These are phyloP conservation scores for Rhizopogon rudus DNA, from an alignment of 768 basidiomycete genomes.

Conservation along the genomic window DNA sequence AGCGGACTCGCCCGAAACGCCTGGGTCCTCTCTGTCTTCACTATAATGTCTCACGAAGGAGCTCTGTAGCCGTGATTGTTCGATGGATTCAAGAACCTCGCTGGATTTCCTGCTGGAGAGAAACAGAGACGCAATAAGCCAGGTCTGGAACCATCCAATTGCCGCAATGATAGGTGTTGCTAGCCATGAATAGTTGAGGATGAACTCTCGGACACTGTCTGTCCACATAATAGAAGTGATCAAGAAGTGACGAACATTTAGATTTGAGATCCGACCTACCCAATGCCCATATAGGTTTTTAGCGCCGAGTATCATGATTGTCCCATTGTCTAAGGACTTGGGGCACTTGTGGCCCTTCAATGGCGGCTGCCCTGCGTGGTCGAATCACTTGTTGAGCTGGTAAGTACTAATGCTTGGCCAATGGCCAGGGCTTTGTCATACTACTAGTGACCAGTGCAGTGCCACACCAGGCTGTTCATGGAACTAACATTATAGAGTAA, in stretches of 20 bases:
- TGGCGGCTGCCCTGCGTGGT: too few species aligned
- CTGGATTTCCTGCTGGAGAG: neutral
- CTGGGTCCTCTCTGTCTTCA: neutral
- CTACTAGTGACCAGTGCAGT: too few species aligned
- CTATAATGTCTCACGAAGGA: neutral
- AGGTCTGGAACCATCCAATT: neutral
- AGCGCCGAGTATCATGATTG: neutral
- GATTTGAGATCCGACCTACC: neutral
- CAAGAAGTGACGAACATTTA: neutral
- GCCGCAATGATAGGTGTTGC: constrained; percentile 1
- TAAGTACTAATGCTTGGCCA: too few species aligned
- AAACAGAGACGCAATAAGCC: neutral
- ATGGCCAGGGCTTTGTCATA: too few species aligned
- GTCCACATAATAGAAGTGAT: neutral
- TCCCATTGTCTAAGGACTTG: too few species aligned
- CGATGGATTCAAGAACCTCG: neutral
- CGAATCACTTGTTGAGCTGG: too few species aligned
- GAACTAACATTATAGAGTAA: too few species aligned
- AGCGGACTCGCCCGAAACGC: neutral
- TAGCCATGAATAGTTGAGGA: constrained; percentile 1
- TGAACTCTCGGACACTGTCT: neutral
- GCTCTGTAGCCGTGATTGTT: neutral
- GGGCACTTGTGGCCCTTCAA: too few species aligned
- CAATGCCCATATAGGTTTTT: neutral
- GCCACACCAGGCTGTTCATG: too few species aligned